Conservation (phyloP, 2,329 filamentous ascomycete genomes). For the Fusarium foetens region DNA sequence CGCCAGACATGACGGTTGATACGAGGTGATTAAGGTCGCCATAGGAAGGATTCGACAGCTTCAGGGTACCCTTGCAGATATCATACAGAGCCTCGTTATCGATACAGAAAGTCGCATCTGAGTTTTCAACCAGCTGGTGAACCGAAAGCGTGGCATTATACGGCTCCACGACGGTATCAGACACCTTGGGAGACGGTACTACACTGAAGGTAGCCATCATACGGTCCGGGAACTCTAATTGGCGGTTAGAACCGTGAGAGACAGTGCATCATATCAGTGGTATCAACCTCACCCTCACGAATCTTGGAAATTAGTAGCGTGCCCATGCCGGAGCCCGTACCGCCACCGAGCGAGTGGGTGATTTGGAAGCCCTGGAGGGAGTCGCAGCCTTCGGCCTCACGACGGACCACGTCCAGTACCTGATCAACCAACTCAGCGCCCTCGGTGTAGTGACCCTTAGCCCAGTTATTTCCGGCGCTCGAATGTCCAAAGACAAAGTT, state of each 20-base stretch:
- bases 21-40: slow-evolving; percentile 99
- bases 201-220: slow-evolving; percentile 99
- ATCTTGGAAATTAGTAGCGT: slow-evolving; percentile 99
- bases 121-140: slow-evolving; percentile 99
- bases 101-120: slow-evolving; percentile 99
- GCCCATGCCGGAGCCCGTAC: slow-evolving; percentile 99
- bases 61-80: slow-evolving; percentile 99
- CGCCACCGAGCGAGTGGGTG: slow-evolving; percentile 99
- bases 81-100: slow-evolving; percentile 99
- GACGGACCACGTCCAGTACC: slow-evolving; percentile 97
- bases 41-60: slow-evolving; percentile 98
- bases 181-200: slow-evolving; percentile 98
- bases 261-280: neutral
- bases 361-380: slow-evolving; percentile 99
- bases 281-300: slow-evolving; percentile 72
- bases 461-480: slow-evolving; percentile 99
- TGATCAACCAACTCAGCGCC: slow-evolving; percentile 98
- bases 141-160: slow-evolving; percentile 99
- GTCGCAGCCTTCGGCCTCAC: slow-evolving; percentile 98
- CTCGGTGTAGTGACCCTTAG: slow-evolving; percentile 99
- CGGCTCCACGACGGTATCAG: slow-evolving; percentile 98
- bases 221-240: slow-evolving; percentile 97
- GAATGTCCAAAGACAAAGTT: slow-evolving; percentile 99
- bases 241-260: neutral
- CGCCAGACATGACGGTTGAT: slow-evolving; percentile 99